Base-by-base conservation (phyloP, 331 rosid genomes). In the Rosa hybrid region DNA sequence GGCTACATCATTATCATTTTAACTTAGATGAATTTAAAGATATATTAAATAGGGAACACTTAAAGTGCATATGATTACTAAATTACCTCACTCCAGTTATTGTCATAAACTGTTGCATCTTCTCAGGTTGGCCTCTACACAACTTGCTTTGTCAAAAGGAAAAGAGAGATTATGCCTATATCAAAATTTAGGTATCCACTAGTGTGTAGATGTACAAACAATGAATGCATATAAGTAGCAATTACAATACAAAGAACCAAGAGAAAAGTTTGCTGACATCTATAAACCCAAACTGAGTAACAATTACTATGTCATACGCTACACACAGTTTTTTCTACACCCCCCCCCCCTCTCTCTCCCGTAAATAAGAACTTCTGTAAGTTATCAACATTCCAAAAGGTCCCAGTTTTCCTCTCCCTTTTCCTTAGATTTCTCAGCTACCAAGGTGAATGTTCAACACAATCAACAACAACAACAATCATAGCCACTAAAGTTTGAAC, bases 81-180 rank as follows among this genome's bases (percentile, higher is more conserved):
- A 7, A 75, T 77, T 89, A 96, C 98, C 96, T 93, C 12, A 97
- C 93, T 59, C 98, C 98, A 48, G 99, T 96, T 81, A 96, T 93
- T 25, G 93, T 65, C 78, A 96, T 83, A 85, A 96, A 96, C 89
- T 96, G 99, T 87, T 96, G 98, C 80, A 96, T 83, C 88, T 96
- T 96, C 84, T 96, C 99, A 4, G 97, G 98, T 45, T 93, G 93
- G 42, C 98, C 94, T 87, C 98, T 90, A 51, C 94, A 96, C 84
- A 91, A 82, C 76, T 93, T 96, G 77, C 94, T 93, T 98, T 96
- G 92, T 76, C 64, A 68, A 85, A 85, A 70, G 49, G 45, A 34
- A 4, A 73, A 20, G 34, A 45, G 20, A 42, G 49, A 64, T 25
- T 25, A 63, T 3, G 16, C n/a, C 23, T 39, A 49, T 41, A 48